Evolutionary conservation across 2,329 filamentous ascomycete genomes (phyloP).

Genomic region (Coleophoma crateriformis): DNA sequence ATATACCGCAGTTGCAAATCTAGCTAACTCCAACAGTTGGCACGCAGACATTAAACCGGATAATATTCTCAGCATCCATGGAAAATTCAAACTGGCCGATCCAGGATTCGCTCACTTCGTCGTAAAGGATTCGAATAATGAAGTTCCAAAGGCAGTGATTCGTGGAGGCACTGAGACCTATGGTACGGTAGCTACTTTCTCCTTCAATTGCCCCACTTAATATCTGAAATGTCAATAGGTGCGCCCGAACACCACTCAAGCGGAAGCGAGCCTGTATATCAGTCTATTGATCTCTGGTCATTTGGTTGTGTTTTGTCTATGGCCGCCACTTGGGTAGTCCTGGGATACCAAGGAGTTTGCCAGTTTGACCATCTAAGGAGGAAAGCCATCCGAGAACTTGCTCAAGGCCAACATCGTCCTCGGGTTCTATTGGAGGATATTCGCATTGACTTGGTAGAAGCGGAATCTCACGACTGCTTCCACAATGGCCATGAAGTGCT

Average conservation of each 20-base stretch:
- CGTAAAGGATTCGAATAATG: constrained; percentile 1
- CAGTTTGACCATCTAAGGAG: constrained; percentile 10
- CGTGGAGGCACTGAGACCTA: constrained; percentile 30
- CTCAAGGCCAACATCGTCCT: too few relatives aligned
- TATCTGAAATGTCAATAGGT: not conserved
- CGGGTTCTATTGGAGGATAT: too few relatives aligned
- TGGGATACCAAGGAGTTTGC: constrained; percentile 27
- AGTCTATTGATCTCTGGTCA: constrained; percentile 34
- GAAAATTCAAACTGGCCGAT: constrained; percentile 31
- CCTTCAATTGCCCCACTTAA: not conserved
- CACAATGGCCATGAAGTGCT: constrained; percentile 19
- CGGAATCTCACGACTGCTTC: constrained; percentile 13
- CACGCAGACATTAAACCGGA: constrained; percentile 31
- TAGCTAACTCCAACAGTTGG: constrained; percentile 23
- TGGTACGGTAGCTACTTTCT: constrained; percentile 18
- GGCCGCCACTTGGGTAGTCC: constrained; percentile 31
- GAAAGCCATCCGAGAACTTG: too few relatives aligned
- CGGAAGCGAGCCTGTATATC: constrained; percentile 12
- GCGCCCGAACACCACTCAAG: constrained; percentile 7
- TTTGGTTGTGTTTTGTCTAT: constrained; percentile 32
- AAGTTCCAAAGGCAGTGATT: not conserved
- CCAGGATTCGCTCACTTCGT: constrained; percentile 28
- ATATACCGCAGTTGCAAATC: not conserved
- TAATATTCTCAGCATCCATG: constrained; percentile 27
- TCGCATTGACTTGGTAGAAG: too few relatives aligned